Evolutionary conservation across 495 filamentous ascomycete species (phyloP), one percentile per base, ranked within the genome.

Genomic region (Penicillium atrosanguineum): DNA sequence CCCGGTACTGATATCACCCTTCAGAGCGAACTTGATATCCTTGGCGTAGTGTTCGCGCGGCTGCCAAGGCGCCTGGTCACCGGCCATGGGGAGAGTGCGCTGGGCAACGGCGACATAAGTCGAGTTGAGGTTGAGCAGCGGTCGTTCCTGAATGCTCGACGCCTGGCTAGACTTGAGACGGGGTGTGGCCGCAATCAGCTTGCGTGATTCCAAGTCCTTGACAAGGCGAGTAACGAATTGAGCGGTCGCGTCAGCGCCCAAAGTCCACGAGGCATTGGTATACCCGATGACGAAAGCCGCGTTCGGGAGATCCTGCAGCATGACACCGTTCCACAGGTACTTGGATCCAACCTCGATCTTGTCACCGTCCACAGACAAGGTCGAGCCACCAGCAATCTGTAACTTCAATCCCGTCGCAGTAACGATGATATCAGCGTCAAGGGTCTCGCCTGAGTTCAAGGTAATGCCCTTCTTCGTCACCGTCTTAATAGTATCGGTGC

Each of bases 371-470:
- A 89, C 80, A 4, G 61, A 60, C 14, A 87, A 47, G 0, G 57
- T 47, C 4, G 82, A 69, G 6, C 75, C 73, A 20, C 79, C 79
- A 0, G 79, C 78, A 8, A 88, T 63, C 18, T 69, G 68, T 39
- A 89, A 60, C 40, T 77, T 76, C 1, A 94, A 71, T 1, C 88
- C 88, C 0, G 89, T 94, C 0, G 88, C 88, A 0, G 87, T 88
- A 54, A 91, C 68, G 62, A 92, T 87, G 59, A 88, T 83, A 68
- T 92, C 87, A 0, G 85, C 82, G 1, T 82, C 73, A 4, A 91
- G 60, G 0, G 62, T 64, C 43, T 80, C 73, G 16, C 85, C 87
- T 0, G 77, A 78, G 26, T 74, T 65, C 19, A 89, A 77, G 16
- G 66, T 55, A 50, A 93, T 84, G 1, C 81, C 78, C 12, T 77